Evolutionary conservation across 495 filamentous ascomycete genomes (phyloP), one percentile per base, ranked within the genome.

Genomic region (Massariosphaeria phaeospora): DNA sequence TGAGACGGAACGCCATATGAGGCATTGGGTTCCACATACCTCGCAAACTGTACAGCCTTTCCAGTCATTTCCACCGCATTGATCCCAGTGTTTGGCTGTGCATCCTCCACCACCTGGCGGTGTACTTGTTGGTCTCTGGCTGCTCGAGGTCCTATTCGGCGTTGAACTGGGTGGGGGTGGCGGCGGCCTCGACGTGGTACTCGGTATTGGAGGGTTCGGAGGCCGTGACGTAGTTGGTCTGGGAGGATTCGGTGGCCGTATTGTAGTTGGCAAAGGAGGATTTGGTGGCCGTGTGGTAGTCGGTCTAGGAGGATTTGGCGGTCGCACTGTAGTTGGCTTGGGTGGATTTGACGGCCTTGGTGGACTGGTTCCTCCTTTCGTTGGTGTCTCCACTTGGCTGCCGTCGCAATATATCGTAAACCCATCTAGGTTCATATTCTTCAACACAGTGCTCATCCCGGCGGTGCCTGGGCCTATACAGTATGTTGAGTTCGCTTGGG

Each of bases 21-120:
- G 27, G 15, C 24, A 34, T 12, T 10, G 18, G 8, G 15, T 23
- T 15, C 8, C 20, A 45, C 57, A n/a, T 48, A 61, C 57, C 27
- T 43, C 57, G 23, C 57, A 61, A 2, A 50, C 45, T 18, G 50
- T 55, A 38, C 57, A 61, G 4, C 57, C 57, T 27, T 61, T 55
- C 57, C 57, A 61, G 29, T 55, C 40, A n/a, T 61, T 48, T 21
- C 57, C 57, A 15, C 57, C 57, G 31, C 57, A 61, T 21, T 61
- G 57, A 51, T 61, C 57, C 57, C 57, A 61, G 26, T 61, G 57
- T 31, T 61, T 61, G 17, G 21, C 21, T 34, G 15, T 50, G 33
- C 57, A 61, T 13, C 57, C 57, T n/a, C 48, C 45, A 49, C 46
- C 46, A 20, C 27, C 27, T 1, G 25, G 33, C 8, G 57, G 35